A percentile compares a stretch with the other conserved stretches of the same genome.
Evolutionary conservation across 495 filamentous ascomycete genomes (phyloP).

Genomic region (Aspergillus steynii): DNA sequence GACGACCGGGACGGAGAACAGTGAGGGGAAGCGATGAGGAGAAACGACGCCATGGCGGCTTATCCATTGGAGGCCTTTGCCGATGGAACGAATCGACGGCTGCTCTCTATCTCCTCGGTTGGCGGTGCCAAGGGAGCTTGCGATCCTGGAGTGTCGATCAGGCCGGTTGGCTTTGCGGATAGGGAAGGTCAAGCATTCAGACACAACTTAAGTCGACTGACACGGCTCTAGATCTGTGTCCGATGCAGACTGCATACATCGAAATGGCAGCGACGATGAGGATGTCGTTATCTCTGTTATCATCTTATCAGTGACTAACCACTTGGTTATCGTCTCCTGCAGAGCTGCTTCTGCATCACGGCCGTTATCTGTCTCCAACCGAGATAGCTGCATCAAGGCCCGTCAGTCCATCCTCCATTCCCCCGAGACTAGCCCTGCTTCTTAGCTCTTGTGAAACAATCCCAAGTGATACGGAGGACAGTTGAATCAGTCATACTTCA

Average conservation of each 20-base stretch:
- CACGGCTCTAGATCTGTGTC: no score
- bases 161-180: not conserved
- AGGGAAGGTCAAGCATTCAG: not conserved
- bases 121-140: slow-evolving; percentile 7
- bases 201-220: not conserved
- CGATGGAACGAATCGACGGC: not conserved
- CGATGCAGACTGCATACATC: no score
- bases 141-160: not conserved
- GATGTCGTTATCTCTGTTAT: not conserved
- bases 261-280: no score
- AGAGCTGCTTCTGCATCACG: not conserved
- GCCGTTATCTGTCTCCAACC: no score
- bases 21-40: not conserved
- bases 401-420: no score
- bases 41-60: not conserved
- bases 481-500: no score
- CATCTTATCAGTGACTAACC: not conserved
- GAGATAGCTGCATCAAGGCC: no score
- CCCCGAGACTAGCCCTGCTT: no score
- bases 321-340: not conserved
- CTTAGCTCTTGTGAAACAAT: no score
- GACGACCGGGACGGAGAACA: no score
- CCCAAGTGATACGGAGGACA: no score
- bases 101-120: no score
- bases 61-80: slow-evolving; percentile 14